Base-by-base conservation (phyloP, 1,284 basidiomycete genomes). In the Heterobasidion occidentale region DNA sequence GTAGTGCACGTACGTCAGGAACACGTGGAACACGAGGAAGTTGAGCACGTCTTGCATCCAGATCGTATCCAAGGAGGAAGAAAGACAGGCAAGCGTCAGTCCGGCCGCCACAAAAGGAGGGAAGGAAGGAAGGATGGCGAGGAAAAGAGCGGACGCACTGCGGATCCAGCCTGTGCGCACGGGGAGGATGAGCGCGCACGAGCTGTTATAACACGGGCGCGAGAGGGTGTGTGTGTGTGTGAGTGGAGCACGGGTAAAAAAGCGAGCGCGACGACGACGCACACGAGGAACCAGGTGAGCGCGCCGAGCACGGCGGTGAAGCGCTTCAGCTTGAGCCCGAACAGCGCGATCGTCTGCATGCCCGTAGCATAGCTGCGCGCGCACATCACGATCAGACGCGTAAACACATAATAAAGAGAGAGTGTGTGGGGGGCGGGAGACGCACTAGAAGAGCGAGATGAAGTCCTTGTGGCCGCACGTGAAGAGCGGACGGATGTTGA, bases 301-400 rank as follows among this genome's bases (percentile, higher is more conserved):
- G 83, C 80, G 8, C 84, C 86, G 36, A 83, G 54, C 48, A 84
- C 71, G 1, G 86, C 85, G n/a, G 82, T 78, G 45, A 88, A 69
- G 19, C 92, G 77, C 58, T 85, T 81, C 62, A 87, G 71, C 61
- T 84, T 81, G 54, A 94, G 68, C 2, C 88, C 90, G 64, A 94
- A 90, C 9, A 94, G 69, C 1, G 83, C 89, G 46, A 94, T 82
- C 0, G 84, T 85, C 63, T 90, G 90, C 20, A 90, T 69, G 11
- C 83, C 89, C 60, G 84, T 74, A 11, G 73, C 72, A 62, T 76
- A 78, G 61, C 76, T 76, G 51, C 52, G 15, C 36, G 45, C 7
- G 9, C 42, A 17, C 27, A 2, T 45, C 7, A 12, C 14, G 34
- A 44, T 33, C 46, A 27, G 36, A 15, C 38, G 15, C 14, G 8